Evolutionary conservation across 345 rosid genomes (phyloP), one percentile per base, ranked within the genome.

Genomic region (Pelargonium nanum): DNA sequence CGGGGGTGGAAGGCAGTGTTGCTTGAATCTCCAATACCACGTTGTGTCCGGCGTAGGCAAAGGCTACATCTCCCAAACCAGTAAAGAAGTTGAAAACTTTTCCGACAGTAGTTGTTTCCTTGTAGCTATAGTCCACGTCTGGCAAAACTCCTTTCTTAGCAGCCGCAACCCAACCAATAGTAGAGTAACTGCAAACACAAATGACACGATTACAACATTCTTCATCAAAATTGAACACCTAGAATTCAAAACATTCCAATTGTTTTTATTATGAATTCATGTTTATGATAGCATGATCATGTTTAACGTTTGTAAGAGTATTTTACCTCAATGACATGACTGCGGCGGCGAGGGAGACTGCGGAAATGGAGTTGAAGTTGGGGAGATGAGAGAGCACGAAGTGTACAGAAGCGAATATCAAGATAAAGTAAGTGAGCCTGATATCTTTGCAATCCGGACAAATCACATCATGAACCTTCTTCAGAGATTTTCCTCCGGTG

Each of bases 21-120:
- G 95, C 96, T 60, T 88, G 98, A 65, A 91, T 88, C 80, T 91
- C 98, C 63, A 88, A 48, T 19, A 82, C 95, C 52, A 91, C 92
- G 52, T 80, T 86, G 71, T 91, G 96, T 5, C 92, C 92, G 0
- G 98, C 98, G 56, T 81, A 91, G 0, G 96, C 90, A 60, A 91
- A 91, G 20, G 89, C 88, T 19, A 91, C 77, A 3, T 85, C 95
- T 3, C 92, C 98, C 60, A 91, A 48, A n/a, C 72, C 95, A n/a
- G 77, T 78, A 22, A 91, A 66, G 81, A 88, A 86, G 63, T 75
- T 56, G 55, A 86, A 88, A 16, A 82, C 25, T 19, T 24, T 45
- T 9, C 81, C 83, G 0, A 68, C 12, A n/a, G 16, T 23, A 1
- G 80, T 75, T 7, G 78, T 40, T 12, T 85, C 77, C 53, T 60